Percentiles rank a stretch among this genome's conserved stretches.
Conservation (phyloP, 2,329 filamentous ascomycete genomes). For the Pyrenochaeta sp. region DNA sequence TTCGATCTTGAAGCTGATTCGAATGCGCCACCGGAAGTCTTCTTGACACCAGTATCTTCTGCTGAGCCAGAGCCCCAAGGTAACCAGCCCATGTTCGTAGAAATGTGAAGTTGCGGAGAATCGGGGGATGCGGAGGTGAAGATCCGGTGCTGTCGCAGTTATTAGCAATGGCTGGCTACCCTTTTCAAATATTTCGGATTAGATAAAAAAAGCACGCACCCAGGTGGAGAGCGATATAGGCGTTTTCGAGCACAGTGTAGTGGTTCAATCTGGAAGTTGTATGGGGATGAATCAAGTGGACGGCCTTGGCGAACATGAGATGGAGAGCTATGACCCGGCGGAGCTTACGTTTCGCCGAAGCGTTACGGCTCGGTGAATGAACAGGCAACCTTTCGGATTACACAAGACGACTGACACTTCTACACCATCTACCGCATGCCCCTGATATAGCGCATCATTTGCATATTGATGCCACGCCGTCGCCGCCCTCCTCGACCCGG, state of each 20-base stretch:
- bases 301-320: constrained; percentile 25
- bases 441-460: constrained; percentile 24
- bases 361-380: constrained; percentile 16
- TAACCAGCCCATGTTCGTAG: constrained; percentile 61
- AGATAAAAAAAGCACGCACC: neutral
- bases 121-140: constrained; percentile 9
- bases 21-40: constrained; percentile 61
- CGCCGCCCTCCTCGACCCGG: constrained; percentile 71
- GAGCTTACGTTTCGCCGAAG: constrained; percentile 27
- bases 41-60: constrained; percentile 48
- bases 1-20: constrained; percentile 86
- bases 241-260: neutral
- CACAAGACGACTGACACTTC: constrained; percentile 7
- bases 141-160: constrained; percentile 11
- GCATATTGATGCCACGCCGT: constrained; percentile 60
- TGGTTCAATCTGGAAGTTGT: constrained; percentile 1
- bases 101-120: constrained; percentile 16
- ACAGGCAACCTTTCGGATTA: constrained; percentile 24
- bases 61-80: constrained; percentile 57
- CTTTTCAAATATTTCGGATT: neutral
- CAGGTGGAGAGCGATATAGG: neutral
- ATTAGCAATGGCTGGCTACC: constrained; percentile 1
- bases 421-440: constrained; percentile 22
- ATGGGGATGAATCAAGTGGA: constrained; percentile 18
- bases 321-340: constrained; percentile 24